A percentile compares a stretch with the other conserved stretches of the same genome.
These are phyloP conservation scores for Cladobotryum protrusum DNA, from an alignment of 2,329 filamentous ascomycete genomes.

Conservation along the genomic window DNA sequence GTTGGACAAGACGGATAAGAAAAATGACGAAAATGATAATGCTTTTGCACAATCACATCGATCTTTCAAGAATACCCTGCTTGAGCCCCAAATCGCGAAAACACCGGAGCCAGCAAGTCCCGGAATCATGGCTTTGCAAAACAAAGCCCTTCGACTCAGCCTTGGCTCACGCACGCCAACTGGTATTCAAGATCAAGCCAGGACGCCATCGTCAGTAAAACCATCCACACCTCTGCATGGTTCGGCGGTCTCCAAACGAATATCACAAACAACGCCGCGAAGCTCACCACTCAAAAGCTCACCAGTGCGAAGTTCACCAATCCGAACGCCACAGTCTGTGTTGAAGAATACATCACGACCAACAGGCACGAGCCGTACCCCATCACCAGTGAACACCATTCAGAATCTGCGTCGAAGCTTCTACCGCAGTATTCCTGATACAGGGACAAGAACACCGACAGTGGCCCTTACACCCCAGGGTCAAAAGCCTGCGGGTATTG, in stretches of 20 bases:
- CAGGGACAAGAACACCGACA: slow-evolving; percentile 54
- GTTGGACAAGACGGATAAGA: slow-evolving; percentile 53
- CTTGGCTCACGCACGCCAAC: slow-evolving; percentile 28
- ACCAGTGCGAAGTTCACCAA: slow-evolving; percentile 2
- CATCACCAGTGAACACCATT: slow-evolving; percentile 19
- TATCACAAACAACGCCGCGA: neutral
- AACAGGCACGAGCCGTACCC: slow-evolving; percentile 13
- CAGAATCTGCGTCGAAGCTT: slow-evolving; percentile 25
- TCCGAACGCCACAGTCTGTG: slow-evolving; percentile 1
- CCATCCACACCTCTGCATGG: slow-evolving; percentile 7
- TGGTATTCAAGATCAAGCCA: neutral
- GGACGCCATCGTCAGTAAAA: slow-evolving; percentile 21
- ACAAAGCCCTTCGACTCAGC: slow-evolving; percentile 44
- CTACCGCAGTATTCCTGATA: slow-evolving; percentile 48
- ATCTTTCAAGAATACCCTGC: slow-evolving; percentile 14
- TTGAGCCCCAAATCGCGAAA: slow-evolving; percentile 26
- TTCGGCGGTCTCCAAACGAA: slow-evolving; percentile 1
- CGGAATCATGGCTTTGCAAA: slow-evolving; percentile 47
- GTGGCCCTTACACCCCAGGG: slow-evolving; percentile 48
- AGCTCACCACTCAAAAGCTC: slow-evolving; percentile 4
- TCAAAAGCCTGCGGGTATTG: slow-evolving; percentile 59
- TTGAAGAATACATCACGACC: slow-evolving; percentile 1
- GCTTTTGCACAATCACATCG: slow-evolving; percentile 19
- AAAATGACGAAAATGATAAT: slow-evolving; percentile 34
- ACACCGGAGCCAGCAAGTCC: slow-evolving; percentile 42